These are phyloP conservation scores for Pseudonitzschia delicatissima DNA, from an alignment of 108 stramenopile species.

Conservation along the genomic window DNA sequence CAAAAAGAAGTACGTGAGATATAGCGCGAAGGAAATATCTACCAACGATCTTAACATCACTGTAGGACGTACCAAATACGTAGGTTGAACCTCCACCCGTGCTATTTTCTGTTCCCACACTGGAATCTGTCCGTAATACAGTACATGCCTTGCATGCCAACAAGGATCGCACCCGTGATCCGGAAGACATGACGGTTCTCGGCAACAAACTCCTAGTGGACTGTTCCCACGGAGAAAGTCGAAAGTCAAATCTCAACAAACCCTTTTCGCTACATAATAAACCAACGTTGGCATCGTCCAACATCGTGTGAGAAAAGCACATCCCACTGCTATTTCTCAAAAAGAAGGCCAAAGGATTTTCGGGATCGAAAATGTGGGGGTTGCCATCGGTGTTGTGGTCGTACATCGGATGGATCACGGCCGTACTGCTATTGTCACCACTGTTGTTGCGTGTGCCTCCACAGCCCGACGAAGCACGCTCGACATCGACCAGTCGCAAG, in stretches of 20 bases:
- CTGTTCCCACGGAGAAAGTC: constrained; percentile 64
- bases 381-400: constrained; percentile 30
- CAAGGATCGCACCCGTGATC: background rate
- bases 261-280: constrained; percentile 77
- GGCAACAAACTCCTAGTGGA: constrained; percentile 43
- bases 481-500: constrained; percentile 54
- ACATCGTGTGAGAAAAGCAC: constrained; percentile 78
- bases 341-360: constrained; percentile 15
- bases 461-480: constrained; percentile 3
- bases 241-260: constrained; percentile 65
- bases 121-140: constrained; percentile 32
- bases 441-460: background rate
- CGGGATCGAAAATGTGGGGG: constrained; percentile 16
- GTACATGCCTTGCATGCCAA: constrained; percentile 66
- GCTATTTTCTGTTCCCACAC: background rate
- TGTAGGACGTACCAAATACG: constrained; percentile 53
- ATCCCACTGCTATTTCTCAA: constrained; percentile 22
- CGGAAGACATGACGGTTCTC: background rate
- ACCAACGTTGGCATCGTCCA: constrained; percentile 55
- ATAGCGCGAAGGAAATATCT: constrained; percentile 1
- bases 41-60: background rate
- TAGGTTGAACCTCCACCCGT: constrained; percentile 61
- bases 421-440: constrained; percentile 14
- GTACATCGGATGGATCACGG: constrained; percentile 58
- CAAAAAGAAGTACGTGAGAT: background rate